Conservation (phyloP, 768 basidiomycete genomes). For the Mycena kentingensis region DNA sequence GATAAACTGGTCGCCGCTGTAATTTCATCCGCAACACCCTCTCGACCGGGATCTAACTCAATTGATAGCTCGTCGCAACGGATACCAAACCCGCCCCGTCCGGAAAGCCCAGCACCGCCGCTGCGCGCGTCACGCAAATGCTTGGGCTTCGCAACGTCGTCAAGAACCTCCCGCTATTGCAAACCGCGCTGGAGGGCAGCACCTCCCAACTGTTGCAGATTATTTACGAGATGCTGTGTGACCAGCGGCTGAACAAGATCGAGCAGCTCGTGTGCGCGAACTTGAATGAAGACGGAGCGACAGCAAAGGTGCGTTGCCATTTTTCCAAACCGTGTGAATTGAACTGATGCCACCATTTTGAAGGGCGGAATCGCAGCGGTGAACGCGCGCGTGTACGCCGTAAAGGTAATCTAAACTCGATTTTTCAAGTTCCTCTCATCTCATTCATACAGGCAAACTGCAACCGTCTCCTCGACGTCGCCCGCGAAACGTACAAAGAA, state of each 20-base stretch:
- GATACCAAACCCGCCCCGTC: slow-evolving; percentile 56
- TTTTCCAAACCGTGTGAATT: too few relatives aligned
- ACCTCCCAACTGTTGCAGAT: slow-evolving; percentile 62
- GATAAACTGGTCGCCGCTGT: slow-evolving; percentile 83
- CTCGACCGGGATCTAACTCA: background rate
- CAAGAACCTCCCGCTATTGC: slow-evolving; percentile 62
- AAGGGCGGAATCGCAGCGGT: slow-evolving; percentile 74
- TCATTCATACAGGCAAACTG: slow-evolving; percentile 57
- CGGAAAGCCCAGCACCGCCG: slow-evolving; percentile 56
- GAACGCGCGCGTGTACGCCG: slow-evolving; percentile 86
- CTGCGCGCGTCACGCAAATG: slow-evolving; percentile 73
- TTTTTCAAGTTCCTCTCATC: background rate
- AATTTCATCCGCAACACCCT: slow-evolving; percentile 17
- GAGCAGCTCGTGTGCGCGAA: slow-evolving; percentile 57
- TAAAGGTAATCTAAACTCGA: slow-evolving; percentile 64
- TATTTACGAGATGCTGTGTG: slow-evolving; percentile 71
- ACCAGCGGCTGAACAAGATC: slow-evolving; percentile 69
- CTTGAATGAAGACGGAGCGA: slow-evolving; percentile 71
- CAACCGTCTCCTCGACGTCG: slow-evolving; percentile 88
- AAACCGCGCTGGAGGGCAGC: slow-evolving; percentile 59
- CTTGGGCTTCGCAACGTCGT: slow-evolving; percentile 77
- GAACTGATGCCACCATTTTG: background rate
- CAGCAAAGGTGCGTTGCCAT: slow-evolving; percentile 52
- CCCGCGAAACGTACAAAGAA: slow-evolving; percentile 92
- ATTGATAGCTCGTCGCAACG: slow-evolving; percentile 61